Evolutionary conservation across 2,329 filamentous ascomycete genomes (phyloP), one percentile per base, ranked within the genome.

Genomic region (Nemania abortiva): DNA sequence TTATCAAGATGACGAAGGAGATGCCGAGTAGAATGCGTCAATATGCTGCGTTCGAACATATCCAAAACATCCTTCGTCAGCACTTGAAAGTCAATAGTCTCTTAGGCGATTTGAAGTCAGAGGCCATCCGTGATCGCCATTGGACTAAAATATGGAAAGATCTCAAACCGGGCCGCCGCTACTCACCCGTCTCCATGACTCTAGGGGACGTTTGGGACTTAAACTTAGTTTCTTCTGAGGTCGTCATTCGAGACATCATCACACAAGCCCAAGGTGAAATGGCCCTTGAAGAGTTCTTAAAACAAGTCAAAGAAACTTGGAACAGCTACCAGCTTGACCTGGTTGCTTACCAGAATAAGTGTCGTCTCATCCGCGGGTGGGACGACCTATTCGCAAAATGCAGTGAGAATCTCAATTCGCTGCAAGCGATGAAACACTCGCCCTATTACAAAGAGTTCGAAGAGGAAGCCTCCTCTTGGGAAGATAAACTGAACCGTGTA

Each of bases 381-480:
- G 96, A 99, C 76, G 96, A 99, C 73, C 88, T 99, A 18, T 99
- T 99, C 77, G 94, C 95, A 59, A 98, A 98, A 80, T 99, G 96
- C 82, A 97, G 95, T 78, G 96, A 99, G 80, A 97, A 99, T 76
- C 83, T 99, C 65, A 98, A 98, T 82, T 98, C 96, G 6, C 84
- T 99, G 56, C 96, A 98, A 81, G 96, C 96, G 27, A 99, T 99
- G 97, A 92, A 94, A 78, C 95, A 99, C 81, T 99, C 96, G 5
- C 96, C 96, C 0, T 99, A 99, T 81, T 99, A 97, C 86, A 98
- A 98, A 81, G 95, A 98, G 76, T 99, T 99, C 71, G 96, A 99
- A 79, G 96, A 99, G 76, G 96, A 99, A 75, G 97, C 97, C 6
- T 92, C 94, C 0, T 89, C 92, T 0, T 99, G 96, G 96, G 97